Conservation (phyloP, 768 basidiomycete species). For the Mycena alexandri region DNA sequence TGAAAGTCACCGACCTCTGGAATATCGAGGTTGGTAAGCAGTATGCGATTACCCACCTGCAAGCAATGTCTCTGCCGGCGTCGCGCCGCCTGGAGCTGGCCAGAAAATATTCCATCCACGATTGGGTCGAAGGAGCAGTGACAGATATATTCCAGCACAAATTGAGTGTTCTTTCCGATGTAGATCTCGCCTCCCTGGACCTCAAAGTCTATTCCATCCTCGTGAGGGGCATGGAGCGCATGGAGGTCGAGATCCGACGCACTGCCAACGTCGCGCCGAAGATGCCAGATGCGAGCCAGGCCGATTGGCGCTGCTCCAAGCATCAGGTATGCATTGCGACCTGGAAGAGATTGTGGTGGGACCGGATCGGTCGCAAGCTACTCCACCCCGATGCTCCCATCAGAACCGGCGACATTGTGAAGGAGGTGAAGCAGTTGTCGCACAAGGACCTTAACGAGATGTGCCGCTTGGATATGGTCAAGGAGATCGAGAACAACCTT, state of each 20-base stretch:
- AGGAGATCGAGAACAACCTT: background rate
- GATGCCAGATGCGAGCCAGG: background rate
- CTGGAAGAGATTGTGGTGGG: slow-evolving; percentile 9
- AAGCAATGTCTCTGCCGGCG: background rate
- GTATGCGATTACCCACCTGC: background rate
- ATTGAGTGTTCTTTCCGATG: no score
- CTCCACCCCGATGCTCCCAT: slow-evolving; percentile 17
- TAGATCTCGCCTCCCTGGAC: no score
- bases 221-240: no score
- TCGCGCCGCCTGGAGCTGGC: slow-evolving; percentile 12
- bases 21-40: background rate
- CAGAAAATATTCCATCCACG: background rate
- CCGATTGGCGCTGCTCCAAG: slow-evolving; percentile 6
- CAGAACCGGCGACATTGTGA: background rate
- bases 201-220: no score
- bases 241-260: no score
- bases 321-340: background rate
- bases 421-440: background rate
- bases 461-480: slow-evolving; percentile 14
- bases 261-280: background rate
- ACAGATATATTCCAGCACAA: background rate
- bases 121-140: slow-evolving; percentile 7
- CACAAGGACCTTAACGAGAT: background rate
- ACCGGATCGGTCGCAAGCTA: slow-evolving; percentile 8
- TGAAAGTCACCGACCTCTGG: slow-evolving; percentile 5